Conservation (phyloP, 164 flowering plant species). For the Vitis labrusca region DNA sequence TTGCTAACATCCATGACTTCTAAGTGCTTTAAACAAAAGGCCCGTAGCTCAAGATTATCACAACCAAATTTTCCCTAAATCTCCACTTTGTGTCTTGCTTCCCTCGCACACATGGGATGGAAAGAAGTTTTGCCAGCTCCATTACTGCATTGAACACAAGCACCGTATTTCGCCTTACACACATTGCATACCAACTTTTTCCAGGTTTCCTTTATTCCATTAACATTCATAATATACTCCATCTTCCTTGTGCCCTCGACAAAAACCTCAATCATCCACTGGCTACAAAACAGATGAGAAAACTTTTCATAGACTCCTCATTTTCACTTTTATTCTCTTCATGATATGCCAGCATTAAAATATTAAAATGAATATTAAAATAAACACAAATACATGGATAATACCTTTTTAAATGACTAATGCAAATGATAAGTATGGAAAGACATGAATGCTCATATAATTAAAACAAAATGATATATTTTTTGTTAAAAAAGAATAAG, state of each 20-base stretch:
- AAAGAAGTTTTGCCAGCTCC: constrained; percentile 93
- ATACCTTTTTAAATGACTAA: no score
- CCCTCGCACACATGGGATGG: constrained; percentile 97
- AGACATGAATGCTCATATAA: no score
- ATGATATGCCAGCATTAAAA: no score
- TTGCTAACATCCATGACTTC: constrained; percentile 28
- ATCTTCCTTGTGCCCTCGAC: constrained; percentile 55
- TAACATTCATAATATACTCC: constrained; percentile 84
- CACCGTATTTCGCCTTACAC: constrained; percentile 86
- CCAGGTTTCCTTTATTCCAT: constrained; percentile 62
- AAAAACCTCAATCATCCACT: constrained; percentile 89
- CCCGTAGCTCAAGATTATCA: constrained; percentile 85
- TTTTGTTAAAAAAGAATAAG: no score
- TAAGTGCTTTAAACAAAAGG: constrained; percentile 89
- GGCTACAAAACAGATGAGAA: constrained; percentile 85
- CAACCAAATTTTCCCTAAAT: constrained; percentile 84
- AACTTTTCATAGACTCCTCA: constrained; percentile 39
- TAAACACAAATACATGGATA: no score
- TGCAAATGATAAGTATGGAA: no score
- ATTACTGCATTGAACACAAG: constrained; percentile 92
- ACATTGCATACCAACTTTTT: constrained; percentile 64
- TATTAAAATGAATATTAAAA: no score
- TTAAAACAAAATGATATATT: no score
- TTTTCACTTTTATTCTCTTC: constrained; percentile 5
- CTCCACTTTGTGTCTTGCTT: constrained; percentile 85